These are phyloP conservation scores for Aspergillus neoniger DNA, from an alignment of 2,329 filamentous ascomycete species.

Conservation along the genomic window DNA sequence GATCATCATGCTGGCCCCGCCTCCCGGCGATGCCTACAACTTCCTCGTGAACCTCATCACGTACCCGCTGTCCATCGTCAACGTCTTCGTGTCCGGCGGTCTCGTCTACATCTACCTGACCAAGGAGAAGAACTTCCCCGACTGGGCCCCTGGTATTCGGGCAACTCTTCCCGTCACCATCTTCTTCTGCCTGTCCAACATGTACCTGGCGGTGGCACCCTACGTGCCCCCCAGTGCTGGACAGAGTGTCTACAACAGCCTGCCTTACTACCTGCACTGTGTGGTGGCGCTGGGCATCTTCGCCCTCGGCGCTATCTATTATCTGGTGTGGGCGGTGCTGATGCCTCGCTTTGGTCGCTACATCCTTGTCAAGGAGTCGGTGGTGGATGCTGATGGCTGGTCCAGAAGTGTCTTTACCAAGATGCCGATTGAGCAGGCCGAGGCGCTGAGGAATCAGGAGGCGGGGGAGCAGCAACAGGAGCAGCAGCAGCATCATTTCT, in stretches of 20 bases:
- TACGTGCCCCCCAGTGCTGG: constrained; percentile 53
- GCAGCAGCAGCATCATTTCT: neutral
- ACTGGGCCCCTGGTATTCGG: constrained; percentile 53
- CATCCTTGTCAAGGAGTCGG: constrained; percentile 57
- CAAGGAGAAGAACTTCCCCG: constrained; percentile 39
- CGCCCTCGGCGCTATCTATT: constrained; percentile 53
- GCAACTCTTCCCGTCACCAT: constrained; percentile 53
- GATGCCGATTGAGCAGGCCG: constrained; percentile 37
- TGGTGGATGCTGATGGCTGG: constrained; percentile 65
- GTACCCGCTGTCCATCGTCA: constrained; percentile 50
- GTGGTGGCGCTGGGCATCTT: constrained; percentile 56
- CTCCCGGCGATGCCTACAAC: constrained; percentile 68
- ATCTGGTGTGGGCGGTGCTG: constrained; percentile 53
- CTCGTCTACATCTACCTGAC: constrained; percentile 51
- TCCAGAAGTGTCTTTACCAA: constrained; percentile 58
- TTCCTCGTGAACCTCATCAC: constrained; percentile 53
- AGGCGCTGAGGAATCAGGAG: neutral
- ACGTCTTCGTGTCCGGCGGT: constrained; percentile 53
- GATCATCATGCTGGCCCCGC: constrained; percentile 66
- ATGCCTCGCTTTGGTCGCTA: constrained; percentile 50
- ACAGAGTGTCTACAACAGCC: constrained; percentile 54
- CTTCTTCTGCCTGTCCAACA: constrained; percentile 56
- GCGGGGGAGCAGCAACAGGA: neutral
- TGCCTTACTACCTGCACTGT: constrained; percentile 58
- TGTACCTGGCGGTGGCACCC: constrained; percentile 55